A percentile compares a stretch with the other conserved stretches of the same genome.
phyloP scores from a whole-genome alignment of 1,284 basidiomycete genomes.

The Cryptococcus neoformans region DNA sequence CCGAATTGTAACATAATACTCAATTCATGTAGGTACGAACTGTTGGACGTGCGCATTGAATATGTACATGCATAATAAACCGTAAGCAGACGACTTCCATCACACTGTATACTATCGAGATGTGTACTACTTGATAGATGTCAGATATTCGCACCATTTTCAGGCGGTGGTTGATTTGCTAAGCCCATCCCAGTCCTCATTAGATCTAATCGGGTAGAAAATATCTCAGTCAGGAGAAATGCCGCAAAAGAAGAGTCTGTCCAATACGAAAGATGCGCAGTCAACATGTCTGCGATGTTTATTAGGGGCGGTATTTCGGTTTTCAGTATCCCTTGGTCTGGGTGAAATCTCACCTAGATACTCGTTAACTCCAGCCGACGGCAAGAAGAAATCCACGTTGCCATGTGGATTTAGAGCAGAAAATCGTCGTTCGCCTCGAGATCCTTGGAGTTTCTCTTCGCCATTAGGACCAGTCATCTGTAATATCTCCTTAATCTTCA shows the following conservation, averaged over 20 bases:
- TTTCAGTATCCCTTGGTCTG: neutral
- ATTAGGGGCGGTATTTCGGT: conserved; percentile 8
- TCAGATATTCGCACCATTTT: too few species aligned
- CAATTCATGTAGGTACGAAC: too few species aligned
- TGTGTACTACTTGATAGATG: too few species aligned
- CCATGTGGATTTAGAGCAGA: conserved; percentile 50
- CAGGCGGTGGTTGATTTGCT: neutral
- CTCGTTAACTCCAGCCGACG: conserved; percentile 44
- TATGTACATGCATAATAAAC: too few species aligned
- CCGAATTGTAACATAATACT: too few species aligned
- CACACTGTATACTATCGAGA: too few species aligned
- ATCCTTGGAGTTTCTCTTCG: conserved; percentile 37
- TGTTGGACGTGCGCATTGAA: too few species aligned
- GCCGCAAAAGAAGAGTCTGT: conserved; percentile 44
- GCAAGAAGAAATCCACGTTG: conserved; percentile 47
- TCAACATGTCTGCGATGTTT: conserved; percentile 38
- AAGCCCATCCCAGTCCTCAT: conserved; percentile 41
- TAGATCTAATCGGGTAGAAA: conserved; percentile 38
- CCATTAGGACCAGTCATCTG: conserved; percentile 43
- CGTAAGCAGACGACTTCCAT: too few species aligned
- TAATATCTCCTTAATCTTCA: neutral
- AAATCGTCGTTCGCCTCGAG: conserved; percentile 46
- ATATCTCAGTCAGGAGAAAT: conserved; percentile 48
- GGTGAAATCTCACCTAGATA: conserved; percentile 36
- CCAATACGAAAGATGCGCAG: conserved; percentile 48